These are phyloP conservation scores for Coffea eugenioides DNA, from an alignment of 257 asterid genomes.

Conservation along the genomic window DNA sequence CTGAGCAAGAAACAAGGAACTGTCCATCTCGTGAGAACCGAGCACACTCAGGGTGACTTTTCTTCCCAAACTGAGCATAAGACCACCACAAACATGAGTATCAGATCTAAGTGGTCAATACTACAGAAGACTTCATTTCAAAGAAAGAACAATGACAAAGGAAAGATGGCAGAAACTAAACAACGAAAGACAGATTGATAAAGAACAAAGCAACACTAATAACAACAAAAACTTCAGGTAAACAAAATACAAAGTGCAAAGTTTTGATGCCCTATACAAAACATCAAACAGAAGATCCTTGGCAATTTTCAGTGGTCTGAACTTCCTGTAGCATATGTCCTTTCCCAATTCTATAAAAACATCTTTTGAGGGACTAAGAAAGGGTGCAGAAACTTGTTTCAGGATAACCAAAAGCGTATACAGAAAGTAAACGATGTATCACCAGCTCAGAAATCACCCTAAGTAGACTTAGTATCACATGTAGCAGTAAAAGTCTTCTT, in stretches of 20 bases:
- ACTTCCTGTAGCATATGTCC: neutral
- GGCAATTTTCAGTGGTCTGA: neutral
- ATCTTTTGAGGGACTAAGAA: neutral
- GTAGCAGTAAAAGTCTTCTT: neutral
- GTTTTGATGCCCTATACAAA: neutral
- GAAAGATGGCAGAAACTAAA: neutral
- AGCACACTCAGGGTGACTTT: conserved; percentile 86
- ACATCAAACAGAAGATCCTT: neutral
- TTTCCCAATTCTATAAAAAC: neutral
- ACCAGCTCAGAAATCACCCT: neutral
- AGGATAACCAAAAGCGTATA: neutral
- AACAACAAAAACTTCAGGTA: neutral
- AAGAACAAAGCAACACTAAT: neutral
- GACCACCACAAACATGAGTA: conserved; percentile 9
- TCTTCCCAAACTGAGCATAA: conserved; percentile 84
- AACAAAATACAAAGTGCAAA: neutral
- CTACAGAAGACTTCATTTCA: neutral
- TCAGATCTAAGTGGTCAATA: neutral
- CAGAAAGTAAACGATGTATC: neutral
- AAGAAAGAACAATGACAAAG: neutral
- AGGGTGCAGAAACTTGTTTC: neutral
- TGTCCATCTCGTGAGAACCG: conserved; percentile 99
- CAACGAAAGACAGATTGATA: neutral
- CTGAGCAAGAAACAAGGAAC: conserved; percentile 93
- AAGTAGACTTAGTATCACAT: neutral